phyloP scores from a whole-genome alignment of 1,139 yeast species.

The Diutina catenulata region DNA sequence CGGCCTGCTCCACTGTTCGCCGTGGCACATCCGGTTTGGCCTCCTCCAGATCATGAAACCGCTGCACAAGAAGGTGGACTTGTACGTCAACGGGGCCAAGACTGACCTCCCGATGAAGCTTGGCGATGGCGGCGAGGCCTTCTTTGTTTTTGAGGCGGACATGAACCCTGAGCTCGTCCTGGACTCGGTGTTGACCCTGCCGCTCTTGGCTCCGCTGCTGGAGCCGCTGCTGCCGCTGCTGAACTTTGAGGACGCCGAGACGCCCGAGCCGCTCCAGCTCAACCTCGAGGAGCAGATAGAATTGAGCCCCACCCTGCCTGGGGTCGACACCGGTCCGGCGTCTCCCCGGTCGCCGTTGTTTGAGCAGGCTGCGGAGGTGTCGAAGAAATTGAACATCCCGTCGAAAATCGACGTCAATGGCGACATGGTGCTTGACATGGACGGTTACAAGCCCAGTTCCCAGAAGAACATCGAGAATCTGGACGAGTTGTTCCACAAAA shows the following conservation, averaged over 20 bases:
- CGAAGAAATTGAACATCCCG: conserved; percentile 73
- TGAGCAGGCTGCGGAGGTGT: conserved; percentile 57
- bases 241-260: conserved; percentile 8
- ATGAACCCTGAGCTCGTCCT: conserved; percentile 48
- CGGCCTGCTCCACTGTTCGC: conserved; percentile 78
- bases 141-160: conserved; percentile 85
- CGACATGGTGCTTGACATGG: conserved; percentile 85
- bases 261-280: conserved; percentile 19
- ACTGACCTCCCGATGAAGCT: conserved; percentile 89
- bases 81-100: conserved; percentile 70
- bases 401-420: conserved; percentile 85
- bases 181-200: conserved; percentile 73
- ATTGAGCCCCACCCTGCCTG: conserved; percentile 14
- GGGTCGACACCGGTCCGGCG: background rate
- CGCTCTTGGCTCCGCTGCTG: conserved; percentile 48
- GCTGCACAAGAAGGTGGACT: conserved; percentile 89
- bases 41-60: conserved; percentile 87
- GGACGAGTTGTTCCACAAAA: conserved; percentile 58
- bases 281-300: conserved; percentile 16
- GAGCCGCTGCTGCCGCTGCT: conserved; percentile 7
- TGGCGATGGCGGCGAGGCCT: conserved; percentile 97
- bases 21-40: conserved; percentile 95
- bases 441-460: conserved; percentile 87
- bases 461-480: conserved; percentile 56
- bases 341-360: conserved; percentile 25